Evolutionary conservation across 2,329 filamentous ascomycete species (phyloP).

Genomic region (Verticillium tricorpus): DNA sequence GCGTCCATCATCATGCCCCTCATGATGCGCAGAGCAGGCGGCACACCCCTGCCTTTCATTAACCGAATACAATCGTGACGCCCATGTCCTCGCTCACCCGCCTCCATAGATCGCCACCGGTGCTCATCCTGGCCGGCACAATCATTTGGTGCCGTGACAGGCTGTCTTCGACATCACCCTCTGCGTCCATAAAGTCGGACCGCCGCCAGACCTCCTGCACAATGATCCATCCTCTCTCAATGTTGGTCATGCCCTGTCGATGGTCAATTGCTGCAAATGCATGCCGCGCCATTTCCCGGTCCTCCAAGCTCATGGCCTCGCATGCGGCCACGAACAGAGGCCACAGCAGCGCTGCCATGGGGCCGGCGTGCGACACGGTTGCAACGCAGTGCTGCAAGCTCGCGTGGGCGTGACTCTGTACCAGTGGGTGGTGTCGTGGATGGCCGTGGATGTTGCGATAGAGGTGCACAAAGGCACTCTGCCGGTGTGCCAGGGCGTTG

Average conservation of each 20-base stretch:
- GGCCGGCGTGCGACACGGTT: conserved; percentile 51
- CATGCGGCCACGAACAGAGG: conserved; percentile 60
- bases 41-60: conserved; percentile 12
- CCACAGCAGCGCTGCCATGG: conserved; percentile 61
- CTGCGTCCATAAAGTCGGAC: conserved; percentile 32
- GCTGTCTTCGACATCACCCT: not conserved
- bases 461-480: conserved; percentile 54
- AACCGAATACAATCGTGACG: conserved; percentile 56
- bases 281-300: conserved; percentile 45
- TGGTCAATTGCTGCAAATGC: conserved; percentile 49
- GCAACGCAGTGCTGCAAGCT: conserved; percentile 50
- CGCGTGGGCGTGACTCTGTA: conserved; percentile 48
- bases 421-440: conserved; percentile 39
- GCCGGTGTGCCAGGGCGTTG: conserved; percentile 56
- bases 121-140: conserved; percentile 10
- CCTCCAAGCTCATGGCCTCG: conserved; percentile 46
- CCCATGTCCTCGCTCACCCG: conserved; percentile 54
- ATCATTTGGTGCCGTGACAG: not conserved
- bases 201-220: conserved; percentile 58
- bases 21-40: not conserved
- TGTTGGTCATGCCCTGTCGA: conserved; percentile 62
- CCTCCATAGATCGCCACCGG: conserved; percentile 46
- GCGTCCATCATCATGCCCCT: not conserved
- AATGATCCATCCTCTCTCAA: conserved; percentile 55
- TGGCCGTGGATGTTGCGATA: conserved; percentile 50